A percentile compares a stretch with the other conserved stretches of the same genome.
Evolutionary conservation across 129 eudicot species (phyloP).

Genomic region (Arctium lappa): DNA sequence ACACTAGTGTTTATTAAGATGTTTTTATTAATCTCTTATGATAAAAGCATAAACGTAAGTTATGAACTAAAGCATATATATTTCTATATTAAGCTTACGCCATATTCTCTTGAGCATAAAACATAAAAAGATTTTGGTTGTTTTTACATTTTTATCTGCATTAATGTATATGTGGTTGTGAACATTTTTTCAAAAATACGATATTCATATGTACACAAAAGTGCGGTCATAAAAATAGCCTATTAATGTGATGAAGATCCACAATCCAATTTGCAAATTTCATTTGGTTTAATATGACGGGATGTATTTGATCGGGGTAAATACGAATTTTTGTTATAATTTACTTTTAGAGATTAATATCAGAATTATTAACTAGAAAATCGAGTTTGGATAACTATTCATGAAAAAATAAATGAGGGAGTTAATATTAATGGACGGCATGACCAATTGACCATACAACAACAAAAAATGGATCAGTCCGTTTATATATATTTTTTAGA

Average conservation of each 20-base stretch:
- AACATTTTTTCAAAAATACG: not conserved
- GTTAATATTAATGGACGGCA: no score
- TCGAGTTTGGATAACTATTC: no score
- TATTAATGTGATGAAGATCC: not conserved
- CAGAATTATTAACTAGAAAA: no score
- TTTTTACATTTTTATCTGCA: not conserved
- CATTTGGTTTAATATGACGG: not conserved
- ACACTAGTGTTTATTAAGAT: not conserved
- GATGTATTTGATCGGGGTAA: not conserved
- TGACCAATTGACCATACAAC: no score
- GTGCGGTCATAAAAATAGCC: not conserved
- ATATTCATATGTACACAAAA: not conserved
- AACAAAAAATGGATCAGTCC: no score
- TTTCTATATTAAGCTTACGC: no score
- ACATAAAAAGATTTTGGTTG: not conserved
- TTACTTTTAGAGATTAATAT: no score
- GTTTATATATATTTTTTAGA: no score
- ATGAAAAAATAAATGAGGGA: no score
- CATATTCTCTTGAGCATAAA: not conserved
- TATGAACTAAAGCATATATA: not conserved
- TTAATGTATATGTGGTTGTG: no score
- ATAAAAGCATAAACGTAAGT: not conserved
- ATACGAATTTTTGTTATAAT: no score
- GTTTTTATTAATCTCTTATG: not conserved
- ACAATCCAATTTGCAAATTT: not conserved